Evolutionary conservation across 306 rosid species (phyloP).

Genomic region (Dryas alaskensis): DNA sequence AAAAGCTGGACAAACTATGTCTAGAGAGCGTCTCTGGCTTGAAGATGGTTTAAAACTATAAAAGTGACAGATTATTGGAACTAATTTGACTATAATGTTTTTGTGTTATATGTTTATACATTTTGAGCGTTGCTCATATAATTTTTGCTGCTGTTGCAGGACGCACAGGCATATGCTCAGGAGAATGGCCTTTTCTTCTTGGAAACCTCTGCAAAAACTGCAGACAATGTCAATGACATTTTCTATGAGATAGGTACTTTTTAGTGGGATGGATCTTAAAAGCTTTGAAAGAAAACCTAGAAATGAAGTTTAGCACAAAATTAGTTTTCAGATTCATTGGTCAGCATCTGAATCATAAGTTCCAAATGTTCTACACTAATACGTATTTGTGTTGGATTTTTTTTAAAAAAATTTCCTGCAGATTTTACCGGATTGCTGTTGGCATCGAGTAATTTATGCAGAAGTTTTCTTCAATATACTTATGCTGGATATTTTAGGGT

Average conservation of each 20-base stretch:
- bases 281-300: neutral
- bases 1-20: neutral
- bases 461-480: neutral
- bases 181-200: slow-evolving; percentile 58
- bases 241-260: slow-evolving; percentile 56
- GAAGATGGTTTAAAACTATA: neutral
- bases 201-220: slow-evolving; percentile 67
- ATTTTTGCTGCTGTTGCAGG: slow-evolving; percentile 32
- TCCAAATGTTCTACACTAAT: too few species aligned
- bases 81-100: neutral
- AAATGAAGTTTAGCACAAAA: neutral
- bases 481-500: neutral
- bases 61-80: neutral
- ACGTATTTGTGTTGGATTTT: too few species aligned
- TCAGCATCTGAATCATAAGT: too few species aligned
- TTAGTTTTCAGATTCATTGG: neutral
- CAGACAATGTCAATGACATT: slow-evolving; percentile 54
- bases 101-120: neutral
- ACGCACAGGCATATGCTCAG: slow-evolving; percentile 58
- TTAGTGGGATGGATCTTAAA: neutral
- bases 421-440: neutral
- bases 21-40: too few species aligned
- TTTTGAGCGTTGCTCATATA: slow-evolving; percentile 16
- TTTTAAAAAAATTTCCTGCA: neutral
- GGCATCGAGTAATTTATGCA: neutral